phyloP scores from a whole-genome alignment of 495 filamentous ascomycete species.

The Xylaria venustula region DNA sequence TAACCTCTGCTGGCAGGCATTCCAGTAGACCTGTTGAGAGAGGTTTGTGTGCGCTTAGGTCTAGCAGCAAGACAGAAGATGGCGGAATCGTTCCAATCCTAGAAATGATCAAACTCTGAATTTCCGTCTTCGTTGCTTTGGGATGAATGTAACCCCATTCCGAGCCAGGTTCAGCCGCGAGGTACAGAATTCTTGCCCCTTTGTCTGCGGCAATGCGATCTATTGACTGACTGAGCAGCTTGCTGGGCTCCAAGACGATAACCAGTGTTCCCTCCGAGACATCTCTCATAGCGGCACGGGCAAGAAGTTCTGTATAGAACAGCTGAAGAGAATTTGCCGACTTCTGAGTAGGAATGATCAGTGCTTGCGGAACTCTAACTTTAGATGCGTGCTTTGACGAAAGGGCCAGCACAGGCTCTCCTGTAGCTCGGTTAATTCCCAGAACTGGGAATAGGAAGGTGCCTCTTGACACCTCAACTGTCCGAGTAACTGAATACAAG shows the following conservation, averaged over 20 bases:
- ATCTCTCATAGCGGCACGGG: background rate
- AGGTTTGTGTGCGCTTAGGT: background rate
- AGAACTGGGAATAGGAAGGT: constrained; percentile 4
- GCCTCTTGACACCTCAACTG: background rate
- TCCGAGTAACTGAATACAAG: background rate
- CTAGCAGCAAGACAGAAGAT: too few relatives aligned
- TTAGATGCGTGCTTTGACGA: background rate
- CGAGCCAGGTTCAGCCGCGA: background rate
- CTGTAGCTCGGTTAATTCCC: background rate
- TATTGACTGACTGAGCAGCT: background rate
- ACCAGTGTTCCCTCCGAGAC: background rate
- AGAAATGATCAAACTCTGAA: background rate
- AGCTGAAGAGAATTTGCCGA: background rate
- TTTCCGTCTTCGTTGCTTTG: background rate
- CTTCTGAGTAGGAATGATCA: background rate
- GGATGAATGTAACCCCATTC: background rate
- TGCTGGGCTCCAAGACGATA: background rate
- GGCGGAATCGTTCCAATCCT: background rate
- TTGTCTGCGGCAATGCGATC: background rate
- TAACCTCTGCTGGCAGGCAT: background rate
- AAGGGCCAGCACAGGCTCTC: background rate
- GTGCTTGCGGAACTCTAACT: background rate
- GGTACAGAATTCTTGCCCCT: background rate
- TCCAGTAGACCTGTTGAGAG: background rate
- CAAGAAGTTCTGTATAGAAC: background rate